Percentiles rank a stretch among this genome's conserved stretches.
Evolutionary conservation across 2,329 filamentous ascomycete genomes (phyloP).

Genomic region (Phyllosticta ampelicida): DNA sequence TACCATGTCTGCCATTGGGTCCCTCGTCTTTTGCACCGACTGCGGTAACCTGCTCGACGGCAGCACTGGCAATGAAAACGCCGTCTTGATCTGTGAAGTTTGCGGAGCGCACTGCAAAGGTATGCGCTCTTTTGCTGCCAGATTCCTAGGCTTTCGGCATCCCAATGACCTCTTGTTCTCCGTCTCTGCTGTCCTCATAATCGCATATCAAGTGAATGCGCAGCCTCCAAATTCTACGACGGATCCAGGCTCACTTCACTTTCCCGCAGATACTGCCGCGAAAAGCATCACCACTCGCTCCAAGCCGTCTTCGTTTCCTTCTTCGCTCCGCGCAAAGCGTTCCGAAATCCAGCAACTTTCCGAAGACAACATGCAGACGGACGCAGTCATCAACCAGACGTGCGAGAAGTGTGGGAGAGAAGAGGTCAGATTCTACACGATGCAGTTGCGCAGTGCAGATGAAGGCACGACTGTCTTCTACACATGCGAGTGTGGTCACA

Average conservation of each 20-base stretch:
- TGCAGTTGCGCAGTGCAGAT: constrained; percentile 84
- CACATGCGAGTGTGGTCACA: constrained; percentile 75
- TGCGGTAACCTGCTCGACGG: constrained; percentile 84
- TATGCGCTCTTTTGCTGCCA: constrained; percentile 26
- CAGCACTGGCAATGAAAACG: constrained; percentile 65
- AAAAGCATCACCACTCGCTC: constrained; percentile 71
- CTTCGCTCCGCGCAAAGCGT: constrained; percentile 70
- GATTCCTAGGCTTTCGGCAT: background rate
- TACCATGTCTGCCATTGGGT: constrained; percentile 80
- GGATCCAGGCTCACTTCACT: constrained; percentile 2
- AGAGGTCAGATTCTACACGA: constrained; percentile 74
- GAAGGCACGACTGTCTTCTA: constrained; percentile 92
- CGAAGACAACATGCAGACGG: constrained; percentile 64
- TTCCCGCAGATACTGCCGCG: constrained; percentile 53
- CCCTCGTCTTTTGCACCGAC: constrained; percentile 83
- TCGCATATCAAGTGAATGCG: background rate
- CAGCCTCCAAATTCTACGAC: background rate
- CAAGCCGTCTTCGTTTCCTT: constrained; percentile 86
- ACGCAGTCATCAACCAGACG: constrained; percentile 54
- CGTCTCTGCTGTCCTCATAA: background rate
- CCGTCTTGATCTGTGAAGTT: constrained; percentile 69
- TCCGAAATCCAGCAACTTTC: constrained; percentile 79
- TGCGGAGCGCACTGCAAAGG: constrained; percentile 80
- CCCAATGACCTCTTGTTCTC: background rate
- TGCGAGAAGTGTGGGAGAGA: constrained; percentile 73